Percentiles rank a stretch among this genome's conserved stretches.
Conservation (phyloP, 768 basidiomycete genomes). For the Kwoniella dejecticola region DNA sequence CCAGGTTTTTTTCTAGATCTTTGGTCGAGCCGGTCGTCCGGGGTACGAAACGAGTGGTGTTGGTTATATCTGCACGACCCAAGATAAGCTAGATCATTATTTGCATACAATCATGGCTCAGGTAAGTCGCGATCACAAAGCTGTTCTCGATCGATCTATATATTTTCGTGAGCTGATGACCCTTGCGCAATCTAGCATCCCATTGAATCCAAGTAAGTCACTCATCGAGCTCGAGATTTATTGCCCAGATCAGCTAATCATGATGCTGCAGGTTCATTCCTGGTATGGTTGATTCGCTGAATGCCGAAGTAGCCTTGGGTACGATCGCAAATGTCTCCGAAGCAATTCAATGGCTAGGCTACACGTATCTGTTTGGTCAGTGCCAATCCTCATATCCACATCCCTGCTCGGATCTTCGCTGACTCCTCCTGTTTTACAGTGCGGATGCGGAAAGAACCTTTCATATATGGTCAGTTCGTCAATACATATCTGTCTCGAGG, state of each 20-base stretch:
- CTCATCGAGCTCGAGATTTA: neutral
- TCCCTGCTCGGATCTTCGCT: neutral
- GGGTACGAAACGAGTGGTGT: slow-evolving; percentile 79
- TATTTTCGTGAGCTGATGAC: neutral
- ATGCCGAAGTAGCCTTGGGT: slow-evolving; percentile 91
- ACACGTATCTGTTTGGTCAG: slow-evolving; percentile 80
- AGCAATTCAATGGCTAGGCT: slow-evolving; percentile 91
- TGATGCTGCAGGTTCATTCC: slow-evolving; percentile 64
- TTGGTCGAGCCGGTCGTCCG: slow-evolving; percentile 83
- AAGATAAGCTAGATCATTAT: slow-evolving; percentile 89
- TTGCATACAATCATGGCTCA: slow-evolving; percentile 84
- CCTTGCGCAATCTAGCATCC: slow-evolving; percentile 64
- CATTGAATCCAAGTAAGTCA: slow-evolving; percentile 86
- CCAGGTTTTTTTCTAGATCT: slow-evolving; percentile 63
- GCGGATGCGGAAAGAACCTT: slow-evolving; percentile 88
- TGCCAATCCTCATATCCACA: neutral
- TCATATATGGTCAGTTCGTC: slow-evolving; percentile 68
- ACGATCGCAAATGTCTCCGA: slow-evolving; percentile 86
- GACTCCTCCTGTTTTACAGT: slow-evolving; percentile 57
- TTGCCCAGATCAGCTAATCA: neutral
- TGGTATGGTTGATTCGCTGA: slow-evolving; percentile 86
- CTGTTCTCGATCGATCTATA: neutral
- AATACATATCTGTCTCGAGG: too few relatives aligned
- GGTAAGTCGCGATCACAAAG: slow-evolving; percentile 58
- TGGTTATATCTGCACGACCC: slow-evolving; percentile 93